Conservation (phyloP, 371 early-diverging fungal species). For the Mycotypha africana region DNA sequence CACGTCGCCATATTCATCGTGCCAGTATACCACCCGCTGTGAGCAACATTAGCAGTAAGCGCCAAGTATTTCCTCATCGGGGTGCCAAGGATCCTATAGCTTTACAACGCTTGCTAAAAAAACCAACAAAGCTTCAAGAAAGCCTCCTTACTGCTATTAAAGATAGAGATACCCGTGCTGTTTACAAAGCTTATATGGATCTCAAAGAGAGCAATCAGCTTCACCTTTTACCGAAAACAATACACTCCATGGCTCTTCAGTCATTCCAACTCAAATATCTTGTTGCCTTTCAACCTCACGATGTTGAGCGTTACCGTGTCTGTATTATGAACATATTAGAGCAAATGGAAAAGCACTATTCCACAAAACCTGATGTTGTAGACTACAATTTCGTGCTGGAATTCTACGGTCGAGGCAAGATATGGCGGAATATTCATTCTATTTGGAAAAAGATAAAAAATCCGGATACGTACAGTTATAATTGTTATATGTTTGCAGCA, state of each 20-base stretch:
- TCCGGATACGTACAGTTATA: conserved; percentile 28
- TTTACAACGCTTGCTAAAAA: conserved; percentile 6
- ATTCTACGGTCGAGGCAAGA: conserved; percentile 29
- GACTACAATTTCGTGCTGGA: conserved; percentile 45
- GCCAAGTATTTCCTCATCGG: too few species aligned
- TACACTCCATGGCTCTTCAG: conserved; percentile 34
- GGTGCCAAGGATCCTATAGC: background rate
- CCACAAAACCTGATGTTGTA: conserved; percentile 19
- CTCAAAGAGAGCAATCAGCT: conserved; percentile 18
- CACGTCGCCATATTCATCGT: too few species aligned
- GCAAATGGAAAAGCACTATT: conserved; percentile 18
- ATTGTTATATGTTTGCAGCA: conserved; percentile 37
- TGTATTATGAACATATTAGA: conserved; percentile 24
- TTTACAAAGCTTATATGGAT: conserved; percentile 35
- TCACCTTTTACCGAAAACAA: conserved; percentile 14
- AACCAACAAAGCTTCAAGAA: conserved; percentile 3
- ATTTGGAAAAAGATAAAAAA: conserved; percentile 10
- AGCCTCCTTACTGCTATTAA: conserved; percentile 28
- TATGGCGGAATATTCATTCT: conserved; percentile 6
- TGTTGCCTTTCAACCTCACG: conserved; percentile 17
- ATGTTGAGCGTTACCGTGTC: conserved; percentile 19
- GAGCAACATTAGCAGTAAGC: too few species aligned
- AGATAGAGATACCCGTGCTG: conserved; percentile 21
- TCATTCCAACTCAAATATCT: conserved; percentile 23
- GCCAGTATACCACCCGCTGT: too few species aligned